Conservation (phyloP, 805 yeast genomes). For the Cyberlindnera bimundalis region DNA sequence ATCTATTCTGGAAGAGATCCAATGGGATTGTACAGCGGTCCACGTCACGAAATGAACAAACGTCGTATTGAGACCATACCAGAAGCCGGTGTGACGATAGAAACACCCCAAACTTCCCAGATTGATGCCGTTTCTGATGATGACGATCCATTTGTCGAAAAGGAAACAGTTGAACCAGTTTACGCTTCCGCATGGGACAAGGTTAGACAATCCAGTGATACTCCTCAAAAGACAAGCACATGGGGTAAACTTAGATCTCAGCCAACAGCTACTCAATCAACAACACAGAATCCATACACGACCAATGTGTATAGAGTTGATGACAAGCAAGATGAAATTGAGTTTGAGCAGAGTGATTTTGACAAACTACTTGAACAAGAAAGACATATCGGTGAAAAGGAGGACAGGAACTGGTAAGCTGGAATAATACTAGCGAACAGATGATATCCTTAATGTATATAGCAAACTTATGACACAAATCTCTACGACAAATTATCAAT, state of each 20-base stretch:
- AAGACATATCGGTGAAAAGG: constrained; percentile 19
- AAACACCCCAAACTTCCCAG: not conserved
- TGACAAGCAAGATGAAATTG: not conserved
- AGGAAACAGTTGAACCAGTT: constrained; percentile 1
- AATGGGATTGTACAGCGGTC: constrained; percentile 35
- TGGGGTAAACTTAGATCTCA: constrained; percentile 32
- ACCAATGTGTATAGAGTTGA: constrained; percentile 14
- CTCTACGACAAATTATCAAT: no score
- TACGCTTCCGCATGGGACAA: constrained; percentile 36
- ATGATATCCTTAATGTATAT: no score
- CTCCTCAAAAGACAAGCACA: not conserved
- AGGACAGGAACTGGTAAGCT: constrained; percentile 19
- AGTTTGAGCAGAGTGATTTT: constrained; percentile 19
- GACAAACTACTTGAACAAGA: constrained; percentile 27
- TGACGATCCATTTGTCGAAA: constrained; percentile 6
- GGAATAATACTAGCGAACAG: no score
- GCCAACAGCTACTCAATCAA: not conserved
- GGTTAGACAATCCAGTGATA: constrained; percentile 30
- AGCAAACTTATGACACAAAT: no score
- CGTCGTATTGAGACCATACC: constrained; percentile 7
- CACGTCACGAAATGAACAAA: constrained; percentile 24
- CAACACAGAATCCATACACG: constrained; percentile 13
- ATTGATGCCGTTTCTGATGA: not conserved
- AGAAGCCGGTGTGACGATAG: constrained; percentile 8
- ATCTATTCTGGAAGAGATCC: constrained; percentile 38